phyloP scores from a whole-genome alignment of 176 grass and related monocot species.

The Phoenix dactylifera region DNA sequence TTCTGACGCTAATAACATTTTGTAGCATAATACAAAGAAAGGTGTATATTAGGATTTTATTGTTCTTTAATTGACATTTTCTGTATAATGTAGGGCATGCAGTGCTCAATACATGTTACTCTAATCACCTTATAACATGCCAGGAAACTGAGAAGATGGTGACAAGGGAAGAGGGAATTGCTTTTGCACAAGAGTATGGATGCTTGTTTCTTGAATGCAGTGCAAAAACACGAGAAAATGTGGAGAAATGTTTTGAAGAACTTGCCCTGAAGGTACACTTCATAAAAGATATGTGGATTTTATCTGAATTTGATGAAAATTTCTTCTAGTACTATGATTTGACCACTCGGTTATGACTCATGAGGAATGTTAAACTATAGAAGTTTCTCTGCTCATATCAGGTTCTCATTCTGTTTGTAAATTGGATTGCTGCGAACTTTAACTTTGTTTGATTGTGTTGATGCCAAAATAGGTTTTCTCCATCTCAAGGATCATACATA shows the following conservation, averaged over 20 bases:
- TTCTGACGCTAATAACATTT: too few relatives aligned
- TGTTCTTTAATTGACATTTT: neutral
- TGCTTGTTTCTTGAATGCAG: conserved; percentile 89
- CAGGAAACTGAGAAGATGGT: conserved; percentile 76
- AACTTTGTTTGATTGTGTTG: too few relatives aligned
- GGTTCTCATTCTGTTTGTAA: too few relatives aligned
- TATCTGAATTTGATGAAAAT: conserved; percentile 6
- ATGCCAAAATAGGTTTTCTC: too few relatives aligned
- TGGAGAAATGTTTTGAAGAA: conserved; percentile 94
- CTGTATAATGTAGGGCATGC: neutral
- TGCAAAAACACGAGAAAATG: conserved; percentile 83
- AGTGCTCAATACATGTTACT: conserved; percentile 1
- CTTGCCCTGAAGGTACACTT: conserved; percentile 73
- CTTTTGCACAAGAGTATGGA: conserved; percentile 67
- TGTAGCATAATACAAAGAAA: too few relatives aligned
- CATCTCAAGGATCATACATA: too few relatives aligned
- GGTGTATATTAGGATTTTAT: too few relatives aligned
- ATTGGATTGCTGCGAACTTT: too few relatives aligned
- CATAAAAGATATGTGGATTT: conserved; percentile 15
- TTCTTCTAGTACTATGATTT: neutral
- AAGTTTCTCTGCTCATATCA: too few relatives aligned
- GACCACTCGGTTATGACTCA: neutral
- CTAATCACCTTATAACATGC: neutral
- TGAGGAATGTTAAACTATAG: too few relatives aligned
- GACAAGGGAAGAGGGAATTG: conserved; percentile 84